phyloP scores from a whole-genome alignment of 306 rosid genomes.

The Quercus parvula region DNA sequence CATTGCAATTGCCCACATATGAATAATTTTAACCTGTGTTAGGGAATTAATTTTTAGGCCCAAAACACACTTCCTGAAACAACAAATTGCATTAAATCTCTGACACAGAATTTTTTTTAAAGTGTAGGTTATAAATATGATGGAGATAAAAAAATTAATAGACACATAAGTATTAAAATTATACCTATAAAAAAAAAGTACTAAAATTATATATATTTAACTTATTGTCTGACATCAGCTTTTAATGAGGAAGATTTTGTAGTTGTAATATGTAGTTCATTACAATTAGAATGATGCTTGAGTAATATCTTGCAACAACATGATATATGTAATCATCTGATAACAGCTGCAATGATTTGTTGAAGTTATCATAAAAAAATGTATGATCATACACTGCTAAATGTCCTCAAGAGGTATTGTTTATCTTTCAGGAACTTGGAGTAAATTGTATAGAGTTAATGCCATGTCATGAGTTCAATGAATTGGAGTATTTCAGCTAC shows the following conservation, averaged over 20 bases:
- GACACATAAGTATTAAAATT: not conserved
- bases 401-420: slow-evolving; percentile 28
- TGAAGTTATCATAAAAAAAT: not conserved
- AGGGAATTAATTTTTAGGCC: no score
- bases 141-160: not conserved
- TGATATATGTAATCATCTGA: not conserved
- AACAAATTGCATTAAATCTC: not conserved
- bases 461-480: slow-evolving; percentile 98
- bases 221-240: not conserved
- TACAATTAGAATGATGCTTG: not conserved
- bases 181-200: not conserved
- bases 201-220: not conserved
- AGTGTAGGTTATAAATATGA: not conserved
- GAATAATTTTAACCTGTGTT: no score
- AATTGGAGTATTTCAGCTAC: slow-evolving; percentile 82
- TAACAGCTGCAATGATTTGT: not conserved
- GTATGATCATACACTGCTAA: not conserved
- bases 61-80: no score
- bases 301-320: not conserved
- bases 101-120: not conserved
- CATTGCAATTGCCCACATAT: no score
- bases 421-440: slow-evolving; percentile 84
- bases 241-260: not conserved
- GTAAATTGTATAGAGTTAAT: slow-evolving; percentile 88
- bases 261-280: not conserved